A percentile compares a stretch with the other conserved stretches of the same genome.
Conservation (phyloP, 1,284 basidiomycete genomes). For the Psilocybe mexicana region DNA sequence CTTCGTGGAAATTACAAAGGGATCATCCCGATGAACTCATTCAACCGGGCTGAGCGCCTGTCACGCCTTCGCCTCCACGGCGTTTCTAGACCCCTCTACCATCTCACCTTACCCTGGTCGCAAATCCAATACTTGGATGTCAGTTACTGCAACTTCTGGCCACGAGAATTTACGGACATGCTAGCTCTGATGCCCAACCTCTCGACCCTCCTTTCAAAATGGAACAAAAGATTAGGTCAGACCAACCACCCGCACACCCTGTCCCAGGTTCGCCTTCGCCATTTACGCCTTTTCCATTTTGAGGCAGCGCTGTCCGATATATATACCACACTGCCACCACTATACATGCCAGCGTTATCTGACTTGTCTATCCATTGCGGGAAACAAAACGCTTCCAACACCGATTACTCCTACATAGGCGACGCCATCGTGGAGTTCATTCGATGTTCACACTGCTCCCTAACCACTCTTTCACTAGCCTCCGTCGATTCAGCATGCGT, state of each 20-base stretch:
- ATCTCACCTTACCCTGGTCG: slow-evolving; percentile 1
- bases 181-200: slow-evolving; percentile 10
- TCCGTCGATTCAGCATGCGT: slow-evolving; percentile 8
- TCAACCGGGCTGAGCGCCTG: background rate
- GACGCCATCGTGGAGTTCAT: slow-evolving; percentile 5
- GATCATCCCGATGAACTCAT: background rate
- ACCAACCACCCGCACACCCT: background rate
- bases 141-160: slow-evolving; percentile 10
- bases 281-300: background rate
- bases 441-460: slow-evolving; percentile 7
- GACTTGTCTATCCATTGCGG: slow-evolving; percentile 2
- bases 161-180: slow-evolving; percentile 15
- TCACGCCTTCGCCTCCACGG: background rate
- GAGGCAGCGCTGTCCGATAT: background rate
- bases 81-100: background rate
- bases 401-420: background rate
- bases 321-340: slow-evolving; percentile 3
- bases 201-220: slow-evolving; percentile 8
- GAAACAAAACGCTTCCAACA: background rate
- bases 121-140: slow-evolving; percentile 9
- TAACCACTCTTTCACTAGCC: slow-evolving; percentile 10
- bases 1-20: background rate
- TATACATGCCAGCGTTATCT: slow-evolving; percentile 6
- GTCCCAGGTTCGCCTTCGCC: background rate
- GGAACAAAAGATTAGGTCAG: slow-evolving; percentile 11